Evolutionary conservation across 192 early-diverging fungal species (phyloP), one percentile per base, ranked within the genome.

Genomic region (Gonapodya prolifera): DNA sequence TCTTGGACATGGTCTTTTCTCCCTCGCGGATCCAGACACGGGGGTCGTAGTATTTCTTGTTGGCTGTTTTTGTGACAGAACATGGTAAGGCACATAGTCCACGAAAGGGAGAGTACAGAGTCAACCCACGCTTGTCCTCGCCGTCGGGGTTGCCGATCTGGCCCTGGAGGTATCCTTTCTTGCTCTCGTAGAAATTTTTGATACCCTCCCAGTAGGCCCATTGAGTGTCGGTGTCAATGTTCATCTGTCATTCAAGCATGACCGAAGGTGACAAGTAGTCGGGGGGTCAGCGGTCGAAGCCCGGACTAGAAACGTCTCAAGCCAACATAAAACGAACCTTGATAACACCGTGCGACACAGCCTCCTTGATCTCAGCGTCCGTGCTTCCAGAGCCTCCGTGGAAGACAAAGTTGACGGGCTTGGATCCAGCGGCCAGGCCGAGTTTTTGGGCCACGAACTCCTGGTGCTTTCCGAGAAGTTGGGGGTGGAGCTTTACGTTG

Each of bases 1-100:
- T 94, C 78, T 87, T 87, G 83, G 83, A 83, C 93, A 97, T 93
- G 80, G 83, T 84, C 90, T 96, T 93, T 84, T 98, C 96, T 80
- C 88, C 91, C 82, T 93, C 89, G 79, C 96, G 94, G 81, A 98
- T 83, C 82, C 90, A 96, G 80, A 93, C 93, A 83, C 96, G 93
- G 70, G 96, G 96, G 84, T 98, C 96, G 85, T 98, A 97, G 87
- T 90, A 92, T 88, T 98, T 98, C 92, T 98, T 98, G 91, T 97
- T 98, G 86, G 32, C 32, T 73, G 71, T 32, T 2, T 73, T 2
- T 13, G 16, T 29, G 29, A 8, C 16, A 32, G 71, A 73, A 32
- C 8, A 29, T 73, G 8, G 31, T 18, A 16, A 73, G 28, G 31
- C 28, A 32, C 16, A 73, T 13, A 73, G 71, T 18, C 71, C 8